Conservation (phyloP, 2,329 filamentous ascomycete species). For the Trichoderma simmonsii region DNA sequence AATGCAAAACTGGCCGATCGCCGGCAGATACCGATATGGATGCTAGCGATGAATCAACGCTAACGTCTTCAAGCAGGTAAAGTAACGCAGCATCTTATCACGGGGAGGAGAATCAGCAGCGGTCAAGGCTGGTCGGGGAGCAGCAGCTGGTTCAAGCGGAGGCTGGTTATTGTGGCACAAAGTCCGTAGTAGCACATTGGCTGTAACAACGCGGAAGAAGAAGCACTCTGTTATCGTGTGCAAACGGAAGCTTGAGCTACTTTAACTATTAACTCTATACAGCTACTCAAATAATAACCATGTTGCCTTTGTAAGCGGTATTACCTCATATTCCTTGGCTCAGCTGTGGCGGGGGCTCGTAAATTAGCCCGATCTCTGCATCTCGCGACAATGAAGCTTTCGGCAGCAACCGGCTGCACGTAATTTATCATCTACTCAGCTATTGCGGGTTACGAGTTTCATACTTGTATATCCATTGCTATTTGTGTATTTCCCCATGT, state of each 20-base stretch:
- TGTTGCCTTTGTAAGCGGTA: neutral
- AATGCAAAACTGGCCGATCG: neutral
- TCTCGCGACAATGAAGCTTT: neutral
- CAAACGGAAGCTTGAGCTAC: neutral
- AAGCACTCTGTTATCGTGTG: neutral
- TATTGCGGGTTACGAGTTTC: neutral
- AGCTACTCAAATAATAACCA: neutral
- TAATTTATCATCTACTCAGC: neutral
- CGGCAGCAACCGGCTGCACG: neutral
- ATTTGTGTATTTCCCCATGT: neutral
- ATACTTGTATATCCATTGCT: neutral
- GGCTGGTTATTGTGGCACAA: neutral
- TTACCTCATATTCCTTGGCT: neutral
- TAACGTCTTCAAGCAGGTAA: constrained; percentile 12
- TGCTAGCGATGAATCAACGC: neutral
- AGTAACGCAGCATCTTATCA: neutral
- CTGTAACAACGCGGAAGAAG: neutral
- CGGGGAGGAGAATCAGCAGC: neutral
- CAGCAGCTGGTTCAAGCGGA: neutral
- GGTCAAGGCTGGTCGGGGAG: neutral
- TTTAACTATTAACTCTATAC: neutral
- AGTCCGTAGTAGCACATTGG: too few species aligned
- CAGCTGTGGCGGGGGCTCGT: neutral
- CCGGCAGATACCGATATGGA: constrained; percentile 1
- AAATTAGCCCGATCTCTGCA: neutral